These are phyloP conservation scores for Saussurea involucrata DNA, from an alignment of 129 eudicot genomes.

Conservation along the genomic window DNA sequence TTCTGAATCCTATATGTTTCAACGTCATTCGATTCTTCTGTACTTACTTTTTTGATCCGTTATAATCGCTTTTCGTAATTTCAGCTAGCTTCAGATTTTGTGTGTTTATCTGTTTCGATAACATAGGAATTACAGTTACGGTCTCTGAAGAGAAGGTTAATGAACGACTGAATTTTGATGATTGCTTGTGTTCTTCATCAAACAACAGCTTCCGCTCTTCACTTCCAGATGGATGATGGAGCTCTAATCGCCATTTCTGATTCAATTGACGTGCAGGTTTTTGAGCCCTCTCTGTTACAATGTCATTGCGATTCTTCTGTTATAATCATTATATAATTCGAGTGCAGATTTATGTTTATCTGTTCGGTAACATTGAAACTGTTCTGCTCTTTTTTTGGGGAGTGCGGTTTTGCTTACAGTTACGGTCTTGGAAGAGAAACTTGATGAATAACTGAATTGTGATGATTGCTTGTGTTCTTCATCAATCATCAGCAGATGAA, in stretches of 20 bases:
- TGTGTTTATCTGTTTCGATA: not conserved
- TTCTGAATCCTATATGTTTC: not conserved
- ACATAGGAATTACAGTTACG: not conserved
- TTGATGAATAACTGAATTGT: not conserved
- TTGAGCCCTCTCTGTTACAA: not conserved
- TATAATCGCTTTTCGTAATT: not conserved
- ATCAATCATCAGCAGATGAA: not conserved
- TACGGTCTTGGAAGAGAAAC: not conserved
- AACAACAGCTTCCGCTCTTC: conserved; percentile 32
- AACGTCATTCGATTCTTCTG: not conserved
- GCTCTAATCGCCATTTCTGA: conserved; percentile 51
- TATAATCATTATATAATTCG: not conserved
- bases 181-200: not conserved
- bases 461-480: not conserved
- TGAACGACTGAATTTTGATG: not conserved
- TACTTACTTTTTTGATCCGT: not conserved
- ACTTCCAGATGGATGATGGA: conserved; percentile 61
- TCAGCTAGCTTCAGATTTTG: not conserved
- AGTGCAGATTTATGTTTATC: not conserved
- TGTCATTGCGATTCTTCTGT: not conserved
- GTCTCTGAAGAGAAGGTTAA: not conserved
- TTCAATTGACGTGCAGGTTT: not conserved
- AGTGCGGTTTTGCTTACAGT: too few species aligned
- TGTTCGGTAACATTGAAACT: not conserved
- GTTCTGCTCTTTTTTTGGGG: not conserved